These are phyloP conservation scores for Flaveria linearis DNA, from an alignment of 129 eudicot species.

Conservation along the genomic window DNA sequence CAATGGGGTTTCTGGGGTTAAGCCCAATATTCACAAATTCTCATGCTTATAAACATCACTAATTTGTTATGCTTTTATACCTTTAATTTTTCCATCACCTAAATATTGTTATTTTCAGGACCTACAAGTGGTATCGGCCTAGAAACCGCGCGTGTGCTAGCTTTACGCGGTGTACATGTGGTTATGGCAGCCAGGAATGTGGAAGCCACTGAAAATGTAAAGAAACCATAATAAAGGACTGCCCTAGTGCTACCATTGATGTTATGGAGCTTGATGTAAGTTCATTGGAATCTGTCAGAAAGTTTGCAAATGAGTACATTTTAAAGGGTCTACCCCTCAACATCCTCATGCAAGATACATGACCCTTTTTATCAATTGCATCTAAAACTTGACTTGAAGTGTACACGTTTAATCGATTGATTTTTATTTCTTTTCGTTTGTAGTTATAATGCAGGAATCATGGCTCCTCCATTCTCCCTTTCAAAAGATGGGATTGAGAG, in stretches of 20 bases:
- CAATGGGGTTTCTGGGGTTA: not conserved
- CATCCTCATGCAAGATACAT: conserved; percentile 69
- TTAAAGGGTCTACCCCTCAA: conserved; percentile 73
- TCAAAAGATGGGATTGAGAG: conserved; percentile 76
- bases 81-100: not conserved
- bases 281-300: conserved; percentile 68
- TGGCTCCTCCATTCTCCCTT: conserved; percentile 74
- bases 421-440: conserved; percentile 9
- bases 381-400: not conserved
- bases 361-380: not conserved
- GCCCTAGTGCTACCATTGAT: conserved; percentile 73
- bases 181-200: conserved; percentile 90
- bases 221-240: conserved; percentile 59
- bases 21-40: not conserved
- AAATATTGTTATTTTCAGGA: conserved; percentile 47
- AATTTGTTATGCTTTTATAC: not conserved
- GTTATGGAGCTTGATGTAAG: conserved; percentile 91
- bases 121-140: conserved; percentile 93
- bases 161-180: conserved; percentile 79
- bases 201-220: conserved; percentile 58
- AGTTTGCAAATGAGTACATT: conserved; percentile 68
- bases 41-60: not conserved
- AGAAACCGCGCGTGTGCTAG: conserved; percentile 86
- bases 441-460: conserved; percentile 90
- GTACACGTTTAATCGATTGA: not conserved